Conservation (phyloP, 2,329 filamentous ascomycete species). For the Coniochaeta sp. region DNA sequence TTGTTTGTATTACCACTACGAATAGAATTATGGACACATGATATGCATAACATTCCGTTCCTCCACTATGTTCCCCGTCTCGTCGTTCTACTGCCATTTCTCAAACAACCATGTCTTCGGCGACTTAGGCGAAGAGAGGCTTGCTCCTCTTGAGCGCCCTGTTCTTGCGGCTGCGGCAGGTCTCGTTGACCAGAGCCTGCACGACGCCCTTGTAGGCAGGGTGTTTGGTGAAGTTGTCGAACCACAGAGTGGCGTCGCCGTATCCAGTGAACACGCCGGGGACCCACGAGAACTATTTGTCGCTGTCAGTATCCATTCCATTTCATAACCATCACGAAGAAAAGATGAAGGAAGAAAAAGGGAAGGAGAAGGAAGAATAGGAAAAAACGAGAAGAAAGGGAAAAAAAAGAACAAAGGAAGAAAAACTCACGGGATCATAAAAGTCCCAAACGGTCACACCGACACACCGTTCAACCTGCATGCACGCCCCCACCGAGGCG, state of each 20-base stretch:
- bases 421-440: neutral
- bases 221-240: neutral
- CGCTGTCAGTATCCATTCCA: too few relatives aligned
- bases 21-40: neutral
- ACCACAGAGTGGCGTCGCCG: neutral
- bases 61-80: too few relatives aligned
- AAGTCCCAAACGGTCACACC: conserved; percentile 3
- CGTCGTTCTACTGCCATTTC: neutral
- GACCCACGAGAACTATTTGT: neutral
- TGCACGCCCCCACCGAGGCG: neutral
- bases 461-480: conserved; percentile 1
- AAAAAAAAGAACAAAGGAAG: too few relatives aligned
- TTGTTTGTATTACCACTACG: neutral
- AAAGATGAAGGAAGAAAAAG: too few relatives aligned
- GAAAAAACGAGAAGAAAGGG: too few relatives aligned
- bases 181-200: neutral
- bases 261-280: neutral
- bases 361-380: too few relatives aligned
- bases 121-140: neutral
- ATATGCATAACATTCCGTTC: too few relatives aligned
- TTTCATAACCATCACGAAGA: too few relatives aligned
- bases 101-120: too few relatives aligned
- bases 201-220: neutral
- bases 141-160: neutral
- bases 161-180: neutral